A percentile compares a stretch with the other conserved stretches of the same genome.
These are phyloP conservation scores for Arthroderma sp. DNA, from an alignment of 2,329 filamentous ascomycete genomes.

Conservation along the genomic window DNA sequence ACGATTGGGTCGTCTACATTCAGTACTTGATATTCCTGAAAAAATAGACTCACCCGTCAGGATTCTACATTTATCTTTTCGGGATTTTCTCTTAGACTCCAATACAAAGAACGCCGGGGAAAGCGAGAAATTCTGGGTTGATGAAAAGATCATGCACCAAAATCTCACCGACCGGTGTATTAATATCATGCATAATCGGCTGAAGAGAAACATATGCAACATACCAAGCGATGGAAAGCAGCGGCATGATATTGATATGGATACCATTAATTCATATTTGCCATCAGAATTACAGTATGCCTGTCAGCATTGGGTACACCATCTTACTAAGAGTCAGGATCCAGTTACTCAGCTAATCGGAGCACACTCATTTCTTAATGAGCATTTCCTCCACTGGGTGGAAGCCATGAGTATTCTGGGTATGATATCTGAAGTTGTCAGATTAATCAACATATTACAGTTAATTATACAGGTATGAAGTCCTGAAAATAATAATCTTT, in stretches of 20 bases:
- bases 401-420: slow-evolving; percentile 12
- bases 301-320: slow-evolving; percentile 14
- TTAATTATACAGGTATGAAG: slow-evolving; percentile 2
- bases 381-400: slow-evolving; percentile 8
- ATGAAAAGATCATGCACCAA: slow-evolving; percentile 18
- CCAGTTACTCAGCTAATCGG: slow-evolving; percentile 1
- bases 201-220: slow-evolving; percentile 7
- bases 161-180: slow-evolving; percentile 17
- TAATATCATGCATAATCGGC: slow-evolving; percentile 1
- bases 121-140: slow-evolving; percentile 14
- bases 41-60: slow-evolving; percentile 5
- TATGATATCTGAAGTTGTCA: slow-evolving; percentile 16
- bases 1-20: slow-evolving; percentile 5
- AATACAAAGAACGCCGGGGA: slow-evolving; percentile 6
- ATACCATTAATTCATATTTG: slow-evolving; percentile 7
- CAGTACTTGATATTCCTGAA: slow-evolving; percentile 8
- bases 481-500: slow-evolving; percentile 11
- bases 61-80: slow-evolving; percentile 16
- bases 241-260: not conserved
- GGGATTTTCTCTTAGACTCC: slow-evolving; percentile 16
- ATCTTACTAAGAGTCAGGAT: slow-evolving; percentile 8
- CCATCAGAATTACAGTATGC: slow-evolving; percentile 12
- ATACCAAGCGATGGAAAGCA: not conserved
- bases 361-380: slow-evolving; percentile 3
- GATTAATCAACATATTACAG: not conserved